phyloP scores from a whole-genome alignment of 2,329 filamentous ascomycete species.

The Aureobasidium sp. region DNA sequence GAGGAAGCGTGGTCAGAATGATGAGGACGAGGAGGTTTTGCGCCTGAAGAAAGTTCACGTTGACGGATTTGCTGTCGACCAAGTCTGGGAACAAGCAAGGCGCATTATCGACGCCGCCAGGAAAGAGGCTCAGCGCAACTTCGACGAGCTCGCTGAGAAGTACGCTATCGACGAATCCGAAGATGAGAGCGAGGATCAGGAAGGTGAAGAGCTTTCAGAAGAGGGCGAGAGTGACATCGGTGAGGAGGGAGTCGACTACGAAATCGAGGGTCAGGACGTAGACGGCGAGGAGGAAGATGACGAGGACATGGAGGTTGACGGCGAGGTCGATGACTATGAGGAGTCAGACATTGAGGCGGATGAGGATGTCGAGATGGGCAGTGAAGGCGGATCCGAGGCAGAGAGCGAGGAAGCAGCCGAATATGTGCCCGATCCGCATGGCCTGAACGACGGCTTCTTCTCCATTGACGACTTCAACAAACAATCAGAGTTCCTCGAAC shows the following conservation, averaged over 20 bases:
- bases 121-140: constrained; percentile 43
- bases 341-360: constrained; percentile 33
- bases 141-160: constrained; percentile 27
- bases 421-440: constrained; percentile 65
- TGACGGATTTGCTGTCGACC: constrained; percentile 76
- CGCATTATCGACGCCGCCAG: constrained; percentile 64
- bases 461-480: constrained; percentile 97
- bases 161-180: constrained; percentile 14
- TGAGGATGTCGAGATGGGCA: constrained; percentile 20
- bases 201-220: constrained; percentile 26
- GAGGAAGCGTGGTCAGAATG: constrained; percentile 56
- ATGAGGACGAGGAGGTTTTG: constrained; percentile 46
- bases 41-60: constrained; percentile 77
- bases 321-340: constrained; percentile 31
- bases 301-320: constrained; percentile 20
- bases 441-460: constrained; percentile 96
- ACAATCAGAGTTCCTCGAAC: constrained; percentile 81
- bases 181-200: constrained; percentile 25
- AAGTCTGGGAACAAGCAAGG: constrained; percentile 90
- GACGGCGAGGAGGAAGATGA: constrained; percentile 28
- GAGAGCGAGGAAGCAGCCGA: constrained; percentile 44
- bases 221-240: constrained; percentile 28
- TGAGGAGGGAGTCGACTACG: constrained; percentile 26
- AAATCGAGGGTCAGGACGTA: constrained; percentile 23
- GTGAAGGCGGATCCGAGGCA: constrained; percentile 34